A percentile compares a stretch with the other conserved stretches of the same genome.
phyloP scores from a whole-genome alignment of 2,329 filamentous ascomycete species.

The Colletotrichum tropicale region DNA sequence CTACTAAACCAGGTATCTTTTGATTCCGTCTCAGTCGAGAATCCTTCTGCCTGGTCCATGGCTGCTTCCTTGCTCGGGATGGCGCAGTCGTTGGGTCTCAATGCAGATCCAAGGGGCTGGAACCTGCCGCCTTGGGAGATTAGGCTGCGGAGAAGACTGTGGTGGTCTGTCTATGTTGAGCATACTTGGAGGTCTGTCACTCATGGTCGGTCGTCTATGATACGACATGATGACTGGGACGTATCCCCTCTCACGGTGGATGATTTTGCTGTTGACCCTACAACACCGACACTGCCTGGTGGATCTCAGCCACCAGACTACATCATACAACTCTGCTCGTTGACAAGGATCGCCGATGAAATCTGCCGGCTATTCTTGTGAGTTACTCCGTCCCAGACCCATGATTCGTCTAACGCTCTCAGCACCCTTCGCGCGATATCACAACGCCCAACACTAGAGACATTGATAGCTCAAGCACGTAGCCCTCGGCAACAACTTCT shows the following conservation, averaged over 20 bases:
- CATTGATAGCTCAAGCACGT: background rate
- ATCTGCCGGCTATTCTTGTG: background rate
- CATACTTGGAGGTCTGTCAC: background rate
- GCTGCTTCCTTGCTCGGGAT: background rate
- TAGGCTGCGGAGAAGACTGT: background rate
- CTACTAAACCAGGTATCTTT: background rate
- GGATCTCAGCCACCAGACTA: background rate
- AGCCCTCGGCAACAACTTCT: background rate
- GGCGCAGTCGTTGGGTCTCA: background rate
- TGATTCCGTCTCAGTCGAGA: background rate
- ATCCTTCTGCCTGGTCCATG: background rate
- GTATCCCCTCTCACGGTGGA: background rate
- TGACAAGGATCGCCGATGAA: background rate
- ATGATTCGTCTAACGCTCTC: background rate
- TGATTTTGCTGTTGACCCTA: background rate
- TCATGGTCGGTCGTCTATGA: background rate
- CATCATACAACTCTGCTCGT: background rate
- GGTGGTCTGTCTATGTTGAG: background rate
- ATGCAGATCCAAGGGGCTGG: background rate
- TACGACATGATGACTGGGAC: background rate
- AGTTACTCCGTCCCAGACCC: background rate
- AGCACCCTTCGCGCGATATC: background rate
- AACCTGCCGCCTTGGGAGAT: background rate
- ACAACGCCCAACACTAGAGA: background rate
- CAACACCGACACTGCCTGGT: background rate